A percentile compares a stretch with the other conserved stretches of the same genome.
phyloP scores from a whole-genome alignment of 257 asterid genomes.

The Forsythia viridissima region DNA sequence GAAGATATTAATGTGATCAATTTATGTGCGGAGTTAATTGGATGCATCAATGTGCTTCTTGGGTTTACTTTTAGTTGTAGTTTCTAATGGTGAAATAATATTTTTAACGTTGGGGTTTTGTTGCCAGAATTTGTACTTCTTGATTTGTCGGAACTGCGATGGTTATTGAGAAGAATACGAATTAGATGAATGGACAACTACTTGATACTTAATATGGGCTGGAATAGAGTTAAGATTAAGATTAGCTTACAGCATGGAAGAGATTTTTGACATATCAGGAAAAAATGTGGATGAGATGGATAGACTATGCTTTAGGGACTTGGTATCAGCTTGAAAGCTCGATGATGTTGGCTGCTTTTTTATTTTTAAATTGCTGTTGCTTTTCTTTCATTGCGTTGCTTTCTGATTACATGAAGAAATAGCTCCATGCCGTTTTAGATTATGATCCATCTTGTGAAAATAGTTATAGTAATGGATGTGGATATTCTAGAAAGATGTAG shows the following conservation, averaged over 20 bases:
- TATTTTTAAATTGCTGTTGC: not conserved
- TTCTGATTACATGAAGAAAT: slow-evolving; percentile 4
- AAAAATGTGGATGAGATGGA: not conserved
- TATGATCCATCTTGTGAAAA: not conserved
- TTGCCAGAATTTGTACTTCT: not conserved
- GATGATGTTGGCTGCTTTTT: not conserved
- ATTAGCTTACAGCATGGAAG: not conserved
- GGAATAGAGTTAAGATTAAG: slow-evolving; percentile 3
- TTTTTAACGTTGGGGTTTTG: not conserved
- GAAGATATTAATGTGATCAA: not conserved
- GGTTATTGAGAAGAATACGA: not conserved
- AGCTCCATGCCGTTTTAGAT: not conserved
- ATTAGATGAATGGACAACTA: not conserved
- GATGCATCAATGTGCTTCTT: not conserved
- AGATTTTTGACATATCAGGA: not conserved
- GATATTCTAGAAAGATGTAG: not conserved
- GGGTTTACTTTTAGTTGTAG: slow-evolving; percentile 2
- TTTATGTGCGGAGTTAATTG: not conserved
- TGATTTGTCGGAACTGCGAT: not conserved
- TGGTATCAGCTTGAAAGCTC: not conserved
- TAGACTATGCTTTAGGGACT: not conserved
- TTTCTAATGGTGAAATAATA: slow-evolving; percentile 4
- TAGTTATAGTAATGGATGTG: not conserved
- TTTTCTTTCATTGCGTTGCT: slow-evolving; percentile 18
- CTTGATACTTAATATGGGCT: too few relatives aligned